These are phyloP conservation scores for Allium cepa DNA, from an alignment of 106 monocot genomes.

Conservation along the genomic window DNA sequence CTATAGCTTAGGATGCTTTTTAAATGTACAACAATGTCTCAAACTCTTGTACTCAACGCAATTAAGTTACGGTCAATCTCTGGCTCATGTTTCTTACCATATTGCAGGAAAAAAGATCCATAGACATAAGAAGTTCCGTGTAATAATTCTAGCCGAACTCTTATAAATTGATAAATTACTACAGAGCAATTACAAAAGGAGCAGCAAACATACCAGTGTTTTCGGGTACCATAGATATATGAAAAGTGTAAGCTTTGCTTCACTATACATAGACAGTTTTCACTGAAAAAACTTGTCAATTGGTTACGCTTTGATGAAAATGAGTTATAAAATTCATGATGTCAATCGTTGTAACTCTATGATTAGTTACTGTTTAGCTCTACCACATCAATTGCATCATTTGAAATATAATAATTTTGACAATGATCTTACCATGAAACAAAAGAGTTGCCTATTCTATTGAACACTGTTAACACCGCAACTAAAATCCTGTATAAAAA, in stretches of 20 bases:
- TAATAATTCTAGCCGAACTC: neutral
- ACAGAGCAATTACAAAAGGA: neutral
- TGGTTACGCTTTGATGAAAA: neutral
- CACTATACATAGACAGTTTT: constrained; percentile 87
- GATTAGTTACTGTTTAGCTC: too few species aligned
- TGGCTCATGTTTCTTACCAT: constrained; percentile 47
- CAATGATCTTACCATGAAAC: too few species aligned
- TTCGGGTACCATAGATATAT: constrained; percentile 91
- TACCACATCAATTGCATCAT: too few species aligned
- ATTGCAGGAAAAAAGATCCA: constrained; percentile 50
- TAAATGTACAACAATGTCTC: constrained; percentile 36
- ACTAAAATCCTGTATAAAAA: too few species aligned
- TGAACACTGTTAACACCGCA: too few species aligned
- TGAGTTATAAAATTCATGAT: too few species aligned
- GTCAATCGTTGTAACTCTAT: too few species aligned
- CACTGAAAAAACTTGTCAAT: neutral
- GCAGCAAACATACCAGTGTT: constrained; percentile 48
- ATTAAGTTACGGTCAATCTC: constrained; percentile 49
- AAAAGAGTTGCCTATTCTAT: too few species aligned
- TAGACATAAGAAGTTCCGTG: constrained; percentile 76
- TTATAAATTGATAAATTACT: neutral
- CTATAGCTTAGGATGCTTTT: too few species aligned
- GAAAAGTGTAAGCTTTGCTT: constrained; percentile 84
- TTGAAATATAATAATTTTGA: too few species aligned
- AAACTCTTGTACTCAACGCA: constrained; percentile 51